Percentiles rank a stretch among this genome's conserved stretches.
Conservation (phyloP, 2,329 filamentous ascomycete genomes). For the Hypoxylon sp. region DNA sequence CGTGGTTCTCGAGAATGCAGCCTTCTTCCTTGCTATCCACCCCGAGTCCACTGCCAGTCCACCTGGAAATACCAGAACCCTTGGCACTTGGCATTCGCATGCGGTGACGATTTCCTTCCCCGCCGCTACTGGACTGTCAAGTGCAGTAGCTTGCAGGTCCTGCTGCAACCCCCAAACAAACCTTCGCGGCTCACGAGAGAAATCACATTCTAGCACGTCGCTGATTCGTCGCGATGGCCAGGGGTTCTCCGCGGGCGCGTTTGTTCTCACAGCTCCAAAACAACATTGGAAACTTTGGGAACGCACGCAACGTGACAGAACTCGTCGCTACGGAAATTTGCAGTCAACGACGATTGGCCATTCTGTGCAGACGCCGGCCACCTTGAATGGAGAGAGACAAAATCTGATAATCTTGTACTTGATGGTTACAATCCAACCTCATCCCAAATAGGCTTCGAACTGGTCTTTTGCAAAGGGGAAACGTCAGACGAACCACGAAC, state of each 20-base stretch:
- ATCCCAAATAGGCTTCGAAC: conserved; percentile 15
- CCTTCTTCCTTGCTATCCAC: neutral
- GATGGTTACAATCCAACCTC: neutral
- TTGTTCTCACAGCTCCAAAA: conserved; percentile 48
- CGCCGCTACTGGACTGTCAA: conserved; percentile 32
- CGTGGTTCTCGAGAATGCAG: conserved; percentile 18
- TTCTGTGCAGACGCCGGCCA: conserved; percentile 20
- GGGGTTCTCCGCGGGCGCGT: conserved; percentile 46
- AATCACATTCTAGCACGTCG: conserved; percentile 43
- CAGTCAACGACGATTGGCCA: conserved; percentile 42
- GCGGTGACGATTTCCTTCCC: conserved; percentile 35
- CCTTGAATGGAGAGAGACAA: neutral
- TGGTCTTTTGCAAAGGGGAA: conserved; percentile 8
- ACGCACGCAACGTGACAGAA: conserved; percentile 44
- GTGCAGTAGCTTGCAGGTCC: conserved; percentile 4
- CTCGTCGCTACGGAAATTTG: conserved; percentile 33
- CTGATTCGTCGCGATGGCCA: conserved; percentile 45
- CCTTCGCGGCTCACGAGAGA: conserved; percentile 37
- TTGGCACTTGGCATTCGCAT: conserved; percentile 33
- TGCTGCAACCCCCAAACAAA: conserved; percentile 31
- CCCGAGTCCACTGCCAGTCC: neutral
- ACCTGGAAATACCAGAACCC: conserved; percentile 18
- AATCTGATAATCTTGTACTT: neutral
- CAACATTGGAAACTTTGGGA: conserved; percentile 42
- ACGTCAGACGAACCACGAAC: conserved; percentile 20